Conservation (phyloP, 768 basidiomycete species). For the Stropharia rugosoannulata region DNA sequence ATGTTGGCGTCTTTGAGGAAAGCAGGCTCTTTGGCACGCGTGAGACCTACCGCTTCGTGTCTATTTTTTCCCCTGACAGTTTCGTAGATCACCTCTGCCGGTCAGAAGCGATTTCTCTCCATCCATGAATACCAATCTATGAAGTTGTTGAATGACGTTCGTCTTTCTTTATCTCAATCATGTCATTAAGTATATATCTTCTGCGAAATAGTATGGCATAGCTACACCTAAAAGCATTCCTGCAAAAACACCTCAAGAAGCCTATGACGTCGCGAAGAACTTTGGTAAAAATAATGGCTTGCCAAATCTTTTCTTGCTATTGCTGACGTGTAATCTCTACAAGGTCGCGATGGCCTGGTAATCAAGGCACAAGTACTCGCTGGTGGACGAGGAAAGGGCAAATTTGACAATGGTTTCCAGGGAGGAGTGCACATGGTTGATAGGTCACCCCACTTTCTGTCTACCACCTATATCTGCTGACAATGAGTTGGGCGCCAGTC, state of each 20-base stretch:
- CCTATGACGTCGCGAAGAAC: slow-evolving; percentile 82
- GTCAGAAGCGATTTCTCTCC: slow-evolving; percentile 89
- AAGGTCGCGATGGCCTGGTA: slow-evolving; percentile 79
- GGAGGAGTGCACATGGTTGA: slow-evolving; percentile 96
- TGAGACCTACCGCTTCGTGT: slow-evolving; percentile 27
- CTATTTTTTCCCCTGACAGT: slow-evolving; percentile 4
- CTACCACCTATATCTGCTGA: neutral
- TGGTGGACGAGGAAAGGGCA: slow-evolving; percentile 97
- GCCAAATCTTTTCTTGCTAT: slow-evolving; percentile 4
- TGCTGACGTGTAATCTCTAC: slow-evolving; percentile 1
- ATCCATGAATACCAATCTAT: slow-evolving; percentile 99
- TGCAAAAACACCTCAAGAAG: slow-evolving; percentile 88
- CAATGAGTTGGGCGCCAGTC: slow-evolving; percentile 40
- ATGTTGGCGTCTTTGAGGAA: slow-evolving; percentile 74
- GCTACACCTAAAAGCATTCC: slow-evolving; percentile 90
- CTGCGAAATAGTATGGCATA: slow-evolving; percentile 77
- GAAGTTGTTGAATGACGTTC: slow-evolving; percentile 88
- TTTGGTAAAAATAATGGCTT: slow-evolving; percentile 58
- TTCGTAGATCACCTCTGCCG: slow-evolving; percentile 62
- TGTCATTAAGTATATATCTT: neutral
- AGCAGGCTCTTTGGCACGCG: slow-evolving; percentile 64
- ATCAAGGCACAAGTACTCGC: slow-evolving; percentile 99
- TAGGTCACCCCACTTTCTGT: slow-evolving; percentile 46
- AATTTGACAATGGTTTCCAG: slow-evolving; percentile 93
- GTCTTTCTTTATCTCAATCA: slow-evolving; percentile 10